Evolutionary conservation across 2,329 filamentous ascomycete species (phyloP).

Genomic region (Elsinoe ampelina): DNA sequence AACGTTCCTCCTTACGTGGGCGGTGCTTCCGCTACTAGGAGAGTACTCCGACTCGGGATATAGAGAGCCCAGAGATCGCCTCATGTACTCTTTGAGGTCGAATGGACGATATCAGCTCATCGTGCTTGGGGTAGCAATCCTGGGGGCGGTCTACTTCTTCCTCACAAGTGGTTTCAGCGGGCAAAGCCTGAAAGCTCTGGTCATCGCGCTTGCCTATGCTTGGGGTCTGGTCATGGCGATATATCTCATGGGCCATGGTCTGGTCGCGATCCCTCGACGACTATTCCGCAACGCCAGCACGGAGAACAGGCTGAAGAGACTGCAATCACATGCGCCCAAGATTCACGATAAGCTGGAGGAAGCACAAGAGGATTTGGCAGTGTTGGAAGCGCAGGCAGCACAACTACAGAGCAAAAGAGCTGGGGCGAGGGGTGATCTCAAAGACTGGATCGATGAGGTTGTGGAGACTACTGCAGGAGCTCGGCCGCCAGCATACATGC

Average conservation of each 20-base stretch:
- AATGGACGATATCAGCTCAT: conserved; percentile 87
- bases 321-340: conserved; percentile 71
- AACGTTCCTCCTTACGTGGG: conserved; percentile 90
- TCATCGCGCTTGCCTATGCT: conserved; percentile 91
- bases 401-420: conserved; percentile 74
- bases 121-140: conserved; percentile 57
- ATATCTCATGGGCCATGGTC: conserved; percentile 93
- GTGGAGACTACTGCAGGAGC: conserved; percentile 57
- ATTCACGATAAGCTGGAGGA: conserved; percentile 84
- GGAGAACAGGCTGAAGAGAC: conserved; percentile 59
- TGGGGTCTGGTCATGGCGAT: conserved; percentile 89
- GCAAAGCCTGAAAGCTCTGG: conserved; percentile 62
- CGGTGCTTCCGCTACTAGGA: conserved; percentile 82
- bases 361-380: conserved; percentile 66
- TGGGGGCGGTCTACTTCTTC: conserved; percentile 76
- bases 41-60: conserved; percentile 95
- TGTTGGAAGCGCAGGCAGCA: conserved; percentile 69
- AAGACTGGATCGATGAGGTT: conserved; percentile 94
- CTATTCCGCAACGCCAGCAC: conserved; percentile 73
- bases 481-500: conserved; percentile 49
- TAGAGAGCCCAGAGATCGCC: conserved; percentile 68
- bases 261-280: conserved; percentile 79
- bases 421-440: conserved; percentile 63
- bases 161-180: conserved; percentile 58
- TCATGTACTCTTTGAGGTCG: conserved; percentile 74